phyloP scores from a whole-genome alignment of 257 asterid species.

The Ophiorrhiza pumila region DNA sequence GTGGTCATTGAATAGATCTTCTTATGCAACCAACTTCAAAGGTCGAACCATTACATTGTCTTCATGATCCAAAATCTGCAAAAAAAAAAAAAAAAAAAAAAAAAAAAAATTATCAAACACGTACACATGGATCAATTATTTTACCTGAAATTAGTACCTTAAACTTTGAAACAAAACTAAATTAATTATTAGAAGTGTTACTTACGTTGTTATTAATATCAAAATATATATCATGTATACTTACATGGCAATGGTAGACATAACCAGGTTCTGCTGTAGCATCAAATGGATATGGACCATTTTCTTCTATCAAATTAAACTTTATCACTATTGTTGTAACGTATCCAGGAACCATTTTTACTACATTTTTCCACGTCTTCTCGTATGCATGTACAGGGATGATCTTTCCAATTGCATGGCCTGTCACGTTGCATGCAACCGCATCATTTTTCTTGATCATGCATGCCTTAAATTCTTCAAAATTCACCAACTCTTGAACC shows the following conservation, averaged over 20 bases:
- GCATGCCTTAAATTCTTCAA: not conserved
- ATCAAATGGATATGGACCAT: constrained; percentile 18
- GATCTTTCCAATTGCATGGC: not conserved
- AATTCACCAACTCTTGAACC: not conserved
- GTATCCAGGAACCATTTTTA: constrained; percentile 10
- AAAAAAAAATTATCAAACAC: no score
- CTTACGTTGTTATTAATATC: no score
- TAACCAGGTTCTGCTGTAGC: constrained; percentile 15
- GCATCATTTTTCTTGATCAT: not conserved
- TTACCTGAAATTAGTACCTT: no score
- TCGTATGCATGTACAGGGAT: not conserved
- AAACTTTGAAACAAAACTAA: no score
- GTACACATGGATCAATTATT: no score
- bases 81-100: no score
- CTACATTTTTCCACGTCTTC: constrained; percentile 6
- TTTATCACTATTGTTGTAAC: constrained; percentile 13
- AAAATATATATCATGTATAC: not conserved
- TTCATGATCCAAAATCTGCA: not conserved
- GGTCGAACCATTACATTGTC: no score
- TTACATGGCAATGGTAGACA: constrained; percentile 20
- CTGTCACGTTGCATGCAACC: not conserved
- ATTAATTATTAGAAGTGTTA: no score
- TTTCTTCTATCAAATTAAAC: constrained; percentile 16
- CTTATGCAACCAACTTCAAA: no score
- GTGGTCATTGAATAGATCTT: no score